A percentile compares a stretch with the other conserved stretches of the same genome.
Evolutionary conservation across 305 asterid species (phyloP).

Genomic region (Nicotiana rustica): DNA sequence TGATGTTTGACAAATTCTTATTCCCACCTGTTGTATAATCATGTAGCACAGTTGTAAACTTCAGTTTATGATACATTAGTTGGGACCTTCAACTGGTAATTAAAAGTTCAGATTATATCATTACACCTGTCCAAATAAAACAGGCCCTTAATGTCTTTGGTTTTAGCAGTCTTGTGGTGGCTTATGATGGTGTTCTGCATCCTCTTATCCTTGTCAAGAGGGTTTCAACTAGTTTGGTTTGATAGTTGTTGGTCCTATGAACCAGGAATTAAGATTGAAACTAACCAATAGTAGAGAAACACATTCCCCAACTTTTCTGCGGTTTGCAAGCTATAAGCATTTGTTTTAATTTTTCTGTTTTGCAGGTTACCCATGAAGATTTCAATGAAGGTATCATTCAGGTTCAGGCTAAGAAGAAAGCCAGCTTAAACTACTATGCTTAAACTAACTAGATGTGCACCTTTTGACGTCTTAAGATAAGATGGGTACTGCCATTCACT

Average conservation of each 20-base stretch:
- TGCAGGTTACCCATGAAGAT: slow-evolving; percentile 76
- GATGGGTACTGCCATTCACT: not conserved
- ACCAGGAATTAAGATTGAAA: not conserved
- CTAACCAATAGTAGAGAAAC: not conserved
- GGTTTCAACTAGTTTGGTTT: not conserved
- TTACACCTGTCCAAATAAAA: not conserved
- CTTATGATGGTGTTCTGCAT: not conserved
- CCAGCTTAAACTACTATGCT: slow-evolving; percentile 79
- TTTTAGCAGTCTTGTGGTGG: not conserved
- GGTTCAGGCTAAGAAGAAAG: slow-evolving; percentile 87
- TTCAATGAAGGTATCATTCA: slow-evolving; percentile 87
- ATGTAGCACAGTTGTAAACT: not conserved
- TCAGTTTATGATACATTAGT: slow-evolving; percentile 13
- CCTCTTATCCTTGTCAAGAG: not conserved
- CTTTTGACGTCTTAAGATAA: not conserved
- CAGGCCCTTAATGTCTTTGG: slow-evolving; percentile 10
- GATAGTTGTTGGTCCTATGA: slow-evolving; percentile 14
- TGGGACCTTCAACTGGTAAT: slow-evolving; percentile 27
- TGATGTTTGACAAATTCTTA: not conserved
- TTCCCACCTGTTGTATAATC: not conserved
- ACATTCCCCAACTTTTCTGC: not conserved
- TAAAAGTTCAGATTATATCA: not conserved
- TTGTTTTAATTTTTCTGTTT: not conserved
- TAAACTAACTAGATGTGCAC: slow-evolving; percentile 39
- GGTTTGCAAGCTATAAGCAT: not conserved